Evolutionary conservation across 768 basidiomycete species (phyloP), one percentile per base, ranked within the genome.

Genomic region (Leucogyrophana mollusca): DNA sequence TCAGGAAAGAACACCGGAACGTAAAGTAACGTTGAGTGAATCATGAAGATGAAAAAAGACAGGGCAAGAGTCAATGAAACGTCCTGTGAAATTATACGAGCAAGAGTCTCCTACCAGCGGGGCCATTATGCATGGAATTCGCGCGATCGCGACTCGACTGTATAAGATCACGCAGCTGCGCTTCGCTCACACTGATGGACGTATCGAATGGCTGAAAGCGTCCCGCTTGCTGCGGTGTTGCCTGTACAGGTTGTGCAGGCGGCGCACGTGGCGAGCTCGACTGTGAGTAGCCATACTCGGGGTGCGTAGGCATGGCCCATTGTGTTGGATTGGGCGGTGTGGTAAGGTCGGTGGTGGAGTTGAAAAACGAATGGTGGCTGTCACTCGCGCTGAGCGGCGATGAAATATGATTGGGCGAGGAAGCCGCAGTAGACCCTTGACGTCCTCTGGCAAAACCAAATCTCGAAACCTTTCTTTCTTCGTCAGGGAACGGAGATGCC

Each of bases 381-480:
- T 79, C 77, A 50, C 70, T 76, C 30, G 71, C 71, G 42, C 70
- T 78, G 34, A 81, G 64, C 2, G 84, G 80, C 14, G 83, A 79
- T 18, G 80, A 55, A 8, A 72, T 70, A 47, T 80, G 79, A 41
- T 76, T 69, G 33, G 83, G 82, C 9, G 83, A 86, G 13, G 80
- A 80, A 4, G 83, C 59, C 35, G 69, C 60, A 9, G 76, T 76
- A 7, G 86, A 80, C 0, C 74, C 75, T 51, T 81, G 83, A 36
- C 80, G 79, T 18, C 85, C 83, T 18, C 85, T 77, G 13, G 89
- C 90, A 58, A 91, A 91, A 17, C 82, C 85, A 65, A 91, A 91
- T 13, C 89, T 77, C 7, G 89, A 91, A 21, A 89, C 77, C 55
- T 83, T 86, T 53, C 85, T 73, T 37, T 69, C 69, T 4, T 72